Conservation (phyloP, 495 filamentous ascomycete species). For the Aspergillus mulundensis region DNA sequence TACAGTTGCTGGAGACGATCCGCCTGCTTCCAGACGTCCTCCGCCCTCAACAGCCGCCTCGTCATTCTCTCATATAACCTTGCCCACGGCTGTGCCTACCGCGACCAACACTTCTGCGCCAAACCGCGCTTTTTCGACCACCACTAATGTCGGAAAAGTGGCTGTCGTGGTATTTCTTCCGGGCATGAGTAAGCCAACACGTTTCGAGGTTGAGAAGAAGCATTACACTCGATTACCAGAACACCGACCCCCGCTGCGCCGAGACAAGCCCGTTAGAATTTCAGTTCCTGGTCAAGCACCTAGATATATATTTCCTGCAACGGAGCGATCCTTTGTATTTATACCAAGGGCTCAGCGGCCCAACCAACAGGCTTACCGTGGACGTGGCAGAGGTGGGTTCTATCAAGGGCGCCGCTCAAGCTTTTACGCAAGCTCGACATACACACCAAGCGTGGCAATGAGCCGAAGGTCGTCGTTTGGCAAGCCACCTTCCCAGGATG, state of each 20-base stretch:
- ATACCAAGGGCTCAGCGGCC: slow-evolving; percentile 91
- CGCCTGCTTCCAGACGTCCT: slow-evolving; percentile 28
- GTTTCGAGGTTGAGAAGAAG: slow-evolving; percentile 70
- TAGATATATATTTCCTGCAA: slow-evolving; percentile 85
- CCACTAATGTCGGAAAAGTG: slow-evolving; percentile 67
- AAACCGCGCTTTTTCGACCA: slow-evolving; percentile 66
- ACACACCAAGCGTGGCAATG: slow-evolving; percentile 86
- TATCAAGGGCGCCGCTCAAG: slow-evolving; percentile 70
- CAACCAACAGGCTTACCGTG: slow-evolving; percentile 78
- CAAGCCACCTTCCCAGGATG: slow-evolving; percentile 67
- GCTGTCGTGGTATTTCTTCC: slow-evolving; percentile 77
- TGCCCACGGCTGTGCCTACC: slow-evolving; percentile 36
- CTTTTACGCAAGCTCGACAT: slow-evolving; percentile 74
- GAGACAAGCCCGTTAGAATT: slow-evolving; percentile 95
- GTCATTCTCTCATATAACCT: slow-evolving; percentile 26
- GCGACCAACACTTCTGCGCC: slow-evolving; percentile 47
- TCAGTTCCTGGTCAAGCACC: slow-evolving; percentile 75
- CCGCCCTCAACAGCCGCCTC: slow-evolving; percentile 14
- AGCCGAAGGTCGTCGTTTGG: slow-evolving; percentile 89
- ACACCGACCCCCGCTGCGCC: slow-evolving; percentile 87
- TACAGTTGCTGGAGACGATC: slow-evolving; percentile 53
- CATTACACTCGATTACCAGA: slow-evolving; percentile 91
- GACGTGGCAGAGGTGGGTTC: slow-evolving; percentile 64
- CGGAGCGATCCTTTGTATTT: slow-evolving; percentile 93
- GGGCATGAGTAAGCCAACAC: slow-evolving; percentile 65